Conservation (phyloP, 805 yeast species). For the Komagataella pastoris region DNA sequence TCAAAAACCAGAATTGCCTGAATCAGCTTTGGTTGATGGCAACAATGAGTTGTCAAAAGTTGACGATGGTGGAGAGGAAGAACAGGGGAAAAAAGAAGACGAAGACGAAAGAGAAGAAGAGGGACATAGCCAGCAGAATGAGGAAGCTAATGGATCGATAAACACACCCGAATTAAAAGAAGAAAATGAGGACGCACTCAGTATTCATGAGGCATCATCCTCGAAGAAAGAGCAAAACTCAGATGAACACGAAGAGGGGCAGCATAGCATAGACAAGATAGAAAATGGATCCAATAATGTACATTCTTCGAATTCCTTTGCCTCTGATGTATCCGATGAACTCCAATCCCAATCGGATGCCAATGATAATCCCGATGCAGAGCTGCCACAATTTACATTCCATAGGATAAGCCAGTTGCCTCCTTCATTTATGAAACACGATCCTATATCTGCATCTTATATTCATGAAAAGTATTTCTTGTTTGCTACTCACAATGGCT, state of each 20-base stretch:
- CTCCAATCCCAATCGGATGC: slow-evolving; percentile 17
- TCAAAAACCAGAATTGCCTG: not conserved
- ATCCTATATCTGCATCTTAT: slow-evolving; percentile 63
- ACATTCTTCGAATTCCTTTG: slow-evolving; percentile 10
- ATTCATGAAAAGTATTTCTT: slow-evolving; percentile 49
- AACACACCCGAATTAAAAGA: not conserved
- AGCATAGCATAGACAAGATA: slow-evolving; percentile 1
- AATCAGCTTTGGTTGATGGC: not conserved
- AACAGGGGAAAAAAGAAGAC: not conserved
- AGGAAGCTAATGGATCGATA: not conserved
- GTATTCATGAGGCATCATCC: not conserved
- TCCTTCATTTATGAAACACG: slow-evolving; percentile 52
- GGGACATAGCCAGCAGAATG: not conserved
- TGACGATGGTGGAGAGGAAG: not conserved
- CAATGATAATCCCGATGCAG: slow-evolving; percentile 29
- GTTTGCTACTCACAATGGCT: slow-evolving; percentile 86
- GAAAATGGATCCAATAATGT: slow-evolving; percentile 14
- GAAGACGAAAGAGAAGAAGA: not conserved
- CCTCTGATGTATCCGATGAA: slow-evolving; percentile 3
- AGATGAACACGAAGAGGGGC: not conserved
- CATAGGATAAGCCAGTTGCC: slow-evolving; percentile 60
- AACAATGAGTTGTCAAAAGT: not conserved
- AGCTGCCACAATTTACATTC: slow-evolving; percentile 67
- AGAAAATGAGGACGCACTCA: not conserved
- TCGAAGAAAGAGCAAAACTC: not conserved